Evolutionary conservation across 2,329 filamentous ascomycete genomes (phyloP).

Genomic region (Aspergillus oerlinghausenensis): DNA sequence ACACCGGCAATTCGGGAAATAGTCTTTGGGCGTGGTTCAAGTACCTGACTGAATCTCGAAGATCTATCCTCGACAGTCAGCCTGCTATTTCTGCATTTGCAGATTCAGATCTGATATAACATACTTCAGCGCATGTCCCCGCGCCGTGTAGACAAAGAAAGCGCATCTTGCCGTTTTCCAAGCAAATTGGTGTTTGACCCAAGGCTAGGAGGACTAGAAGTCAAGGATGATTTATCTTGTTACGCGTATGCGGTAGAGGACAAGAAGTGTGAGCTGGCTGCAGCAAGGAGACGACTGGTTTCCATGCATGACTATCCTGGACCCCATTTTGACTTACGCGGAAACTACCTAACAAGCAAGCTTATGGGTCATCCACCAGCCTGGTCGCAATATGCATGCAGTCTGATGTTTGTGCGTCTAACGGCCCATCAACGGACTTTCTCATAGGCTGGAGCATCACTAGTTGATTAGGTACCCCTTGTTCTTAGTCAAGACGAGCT

Average conservation of each 20-base stretch:
- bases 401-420: background rate
- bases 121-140: conserved; percentile 29
- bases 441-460: background rate
- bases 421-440: background rate
- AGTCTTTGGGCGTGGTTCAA: background rate
- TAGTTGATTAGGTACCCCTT: background rate
- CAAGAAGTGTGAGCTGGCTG: background rate
- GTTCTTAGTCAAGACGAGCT: background rate
- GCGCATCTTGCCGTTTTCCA: conserved; percentile 17
- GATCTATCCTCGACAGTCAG: conserved; percentile 18
- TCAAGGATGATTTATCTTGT: background rate
- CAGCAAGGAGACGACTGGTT: background rate
- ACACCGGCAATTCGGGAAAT: background rate
- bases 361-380: background rate
- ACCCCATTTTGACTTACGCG: background rate
- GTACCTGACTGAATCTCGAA: conserved; percentile 32
- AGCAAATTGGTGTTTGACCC: background rate
- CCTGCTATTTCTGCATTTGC: background rate
- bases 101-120: background rate
- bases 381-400: background rate
- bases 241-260: background rate
- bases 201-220: background rate
- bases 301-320: background rate
- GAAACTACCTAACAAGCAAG: background rate
- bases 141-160: conserved; percentile 32